A percentile compares a stretch with the other conserved stretches of the same genome.
Conservation (phyloP, 2,329 filamentous ascomycete species). For the Penicillium decumbens region DNA sequence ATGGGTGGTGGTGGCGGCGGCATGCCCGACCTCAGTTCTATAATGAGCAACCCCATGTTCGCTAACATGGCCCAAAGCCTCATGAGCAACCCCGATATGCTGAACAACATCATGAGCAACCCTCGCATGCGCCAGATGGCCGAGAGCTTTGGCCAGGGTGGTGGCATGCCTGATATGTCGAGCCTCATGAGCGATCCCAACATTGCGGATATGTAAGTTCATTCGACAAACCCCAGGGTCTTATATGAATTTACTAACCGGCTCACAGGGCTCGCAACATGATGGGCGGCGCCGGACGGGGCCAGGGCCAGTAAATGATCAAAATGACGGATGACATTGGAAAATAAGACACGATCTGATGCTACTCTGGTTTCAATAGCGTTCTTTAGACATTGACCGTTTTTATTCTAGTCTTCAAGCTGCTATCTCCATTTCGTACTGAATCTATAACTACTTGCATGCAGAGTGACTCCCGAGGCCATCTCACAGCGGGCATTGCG, state of each 20-base stretch:
- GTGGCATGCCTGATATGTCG: slow-evolving; percentile 83
- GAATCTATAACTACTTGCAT: not conserved
- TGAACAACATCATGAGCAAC: slow-evolving; percentile 92
- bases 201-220: slow-evolving; percentile 84
- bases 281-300: slow-evolving; percentile 55
- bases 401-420: not conserved
- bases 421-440: not conserved
- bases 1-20: slow-evolving; percentile 48
- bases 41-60: slow-evolving; percentile 99
- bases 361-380: slow-evolving; percentile 16
- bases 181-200: slow-evolving; percentile 86
- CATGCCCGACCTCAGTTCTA: slow-evolving; percentile 78
- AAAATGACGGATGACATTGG: slow-evolving; percentile 15
- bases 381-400: slow-evolving; percentile 16
- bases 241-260: slow-evolving; percentile 1
- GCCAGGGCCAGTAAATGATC: slow-evolving; percentile 15
- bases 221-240: not conserved
- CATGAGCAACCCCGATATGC: slow-evolving; percentile 93
- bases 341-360: slow-evolving; percentile 21
- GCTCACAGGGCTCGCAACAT: slow-evolving; percentile 58
- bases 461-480: too few species aligned
- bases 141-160: slow-evolving; percentile 65
- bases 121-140: slow-evolving; percentile 84
- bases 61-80: slow-evolving; percentile 93
- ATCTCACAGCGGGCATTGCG: too few species aligned